These are phyloP conservation scores for Leccinum truebloodii DNA, from an alignment of 768 basidiomycete genomes.

Conservation along the genomic window DNA sequence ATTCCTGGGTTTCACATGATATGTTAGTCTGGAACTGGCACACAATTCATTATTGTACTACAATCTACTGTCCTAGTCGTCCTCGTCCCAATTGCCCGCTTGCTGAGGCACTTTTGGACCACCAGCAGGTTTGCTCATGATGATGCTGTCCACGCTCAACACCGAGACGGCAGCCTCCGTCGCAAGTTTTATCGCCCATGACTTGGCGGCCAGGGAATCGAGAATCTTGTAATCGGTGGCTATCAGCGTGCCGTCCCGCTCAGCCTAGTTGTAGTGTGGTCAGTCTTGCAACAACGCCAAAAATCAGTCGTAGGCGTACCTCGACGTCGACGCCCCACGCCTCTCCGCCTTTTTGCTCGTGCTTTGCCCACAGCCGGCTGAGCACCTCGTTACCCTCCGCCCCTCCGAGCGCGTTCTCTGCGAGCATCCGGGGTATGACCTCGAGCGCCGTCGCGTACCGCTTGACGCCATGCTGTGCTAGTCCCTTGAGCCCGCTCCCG, in stretches of 20 bases:
- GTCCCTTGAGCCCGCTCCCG: conserved; percentile 84
- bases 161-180: conserved; percentile 91
- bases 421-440: conserved; percentile 87
- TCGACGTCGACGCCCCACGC: conserved; percentile 88
- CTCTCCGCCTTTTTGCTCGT: conserved; percentile 73
- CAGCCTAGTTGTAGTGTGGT: conserved; percentile 48
- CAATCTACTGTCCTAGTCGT: conserved; percentile 39
- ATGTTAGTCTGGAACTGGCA: conserved; percentile 23
- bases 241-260: conserved; percentile 74
- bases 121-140: conserved; percentile 93
- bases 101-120: conserved; percentile 89
- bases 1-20: conserved; percentile 1
- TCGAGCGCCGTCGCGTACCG: conserved; percentile 88
- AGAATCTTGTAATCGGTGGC: conserved; percentile 67
- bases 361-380: conserved; percentile 86
- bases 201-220: conserved; percentile 87
- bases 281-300: background rate
- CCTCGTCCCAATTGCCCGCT: conserved; percentile 85
- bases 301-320: conserved; percentile 40
- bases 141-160: conserved; percentile 95
- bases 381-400: conserved; percentile 91
- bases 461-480: conserved; percentile 92
- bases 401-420: conserved; percentile 94
- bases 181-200: conserved; percentile 88
- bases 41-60: conserved; percentile 31